Conservation (phyloP, 2,329 filamentous ascomycete genomes). For the Cladorrhinum sp. region DNA sequence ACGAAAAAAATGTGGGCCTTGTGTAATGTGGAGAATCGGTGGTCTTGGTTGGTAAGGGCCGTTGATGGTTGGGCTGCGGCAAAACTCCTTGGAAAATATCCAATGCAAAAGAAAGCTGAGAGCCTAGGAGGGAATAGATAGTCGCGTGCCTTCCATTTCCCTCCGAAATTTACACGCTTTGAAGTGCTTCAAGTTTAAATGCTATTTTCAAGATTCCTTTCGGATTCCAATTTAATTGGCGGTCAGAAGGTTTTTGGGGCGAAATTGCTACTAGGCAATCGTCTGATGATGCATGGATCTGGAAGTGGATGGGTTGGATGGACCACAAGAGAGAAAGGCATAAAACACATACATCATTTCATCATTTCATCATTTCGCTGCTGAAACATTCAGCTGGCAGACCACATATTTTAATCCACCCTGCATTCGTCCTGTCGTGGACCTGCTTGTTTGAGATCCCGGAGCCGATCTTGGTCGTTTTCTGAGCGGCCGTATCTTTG, state of each 20-base stretch:
- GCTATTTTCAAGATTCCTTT: background rate
- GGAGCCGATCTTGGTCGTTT: background rate
- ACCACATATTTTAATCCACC: background rate
- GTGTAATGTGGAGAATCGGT: background rate
- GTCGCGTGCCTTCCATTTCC: slow-evolving; percentile 2
- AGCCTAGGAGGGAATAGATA: background rate
- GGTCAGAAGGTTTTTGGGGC: background rate
- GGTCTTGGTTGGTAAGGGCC: background rate
- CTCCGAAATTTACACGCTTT: background rate
- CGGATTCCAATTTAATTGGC: background rate
- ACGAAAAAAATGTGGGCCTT: background rate
- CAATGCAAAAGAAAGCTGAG: background rate
- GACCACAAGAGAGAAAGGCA: background rate
- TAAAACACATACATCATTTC: slow-evolving; percentile 1
- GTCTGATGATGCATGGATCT: slow-evolving; percentile 1
- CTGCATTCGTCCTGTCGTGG: background rate
- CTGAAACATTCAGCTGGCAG: slow-evolving; percentile 14
- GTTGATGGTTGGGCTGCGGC: background rate
- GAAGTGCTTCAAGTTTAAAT: background rate
- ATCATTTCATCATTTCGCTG: slow-evolving; percentile 8
- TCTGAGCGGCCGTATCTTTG: slow-evolving; percentile 5
- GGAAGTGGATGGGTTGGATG: background rate
- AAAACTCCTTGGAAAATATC: background rate
- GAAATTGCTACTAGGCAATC: background rate
- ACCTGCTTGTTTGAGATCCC: slow-evolving; percentile 3